phyloP scores from a whole-genome alignment of 2,329 filamentous ascomycete species.

The Hymenoscyphus scutula region DNA sequence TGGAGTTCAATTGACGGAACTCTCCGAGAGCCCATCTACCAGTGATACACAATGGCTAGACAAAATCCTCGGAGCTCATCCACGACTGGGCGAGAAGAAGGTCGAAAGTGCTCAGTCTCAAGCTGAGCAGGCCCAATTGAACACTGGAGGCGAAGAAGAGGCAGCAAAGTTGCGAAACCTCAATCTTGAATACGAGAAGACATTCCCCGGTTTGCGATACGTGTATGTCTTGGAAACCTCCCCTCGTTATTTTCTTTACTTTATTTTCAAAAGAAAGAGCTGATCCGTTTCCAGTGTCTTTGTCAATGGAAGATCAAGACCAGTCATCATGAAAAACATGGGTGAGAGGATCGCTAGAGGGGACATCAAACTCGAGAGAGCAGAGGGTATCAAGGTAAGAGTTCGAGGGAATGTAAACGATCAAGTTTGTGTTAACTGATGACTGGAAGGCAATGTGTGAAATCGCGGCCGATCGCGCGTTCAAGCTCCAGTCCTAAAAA shows the following conservation, averaged over 20 bases:
- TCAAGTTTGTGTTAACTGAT: constrained; percentile 5
- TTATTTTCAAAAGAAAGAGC: constrained; percentile 5
- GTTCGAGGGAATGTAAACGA: constrained; percentile 3
- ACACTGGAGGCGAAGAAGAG: constrained; percentile 55
- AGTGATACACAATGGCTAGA: constrained; percentile 59
- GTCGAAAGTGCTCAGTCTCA: constrained; percentile 78
- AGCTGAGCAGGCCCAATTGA: constrained; percentile 78
- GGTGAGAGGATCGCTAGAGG: constrained; percentile 65
- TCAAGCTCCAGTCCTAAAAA: constrained; percentile 26
- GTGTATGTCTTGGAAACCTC: constrained; percentile 46
- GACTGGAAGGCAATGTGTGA: constrained; percentile 71
- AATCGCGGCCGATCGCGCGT: constrained; percentile 77
- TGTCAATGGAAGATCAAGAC: constrained; percentile 75
- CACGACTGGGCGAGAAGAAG: constrained; percentile 76
- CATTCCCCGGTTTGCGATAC: constrained; percentile 79
- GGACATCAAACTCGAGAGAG: constrained; percentile 65
- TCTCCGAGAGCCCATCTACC: constrained; percentile 51
- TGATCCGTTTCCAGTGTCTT: constrained; percentile 59
- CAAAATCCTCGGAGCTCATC: constrained; percentile 75
- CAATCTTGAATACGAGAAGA: constrained; percentile 77
- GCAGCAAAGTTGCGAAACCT: constrained; percentile 55
- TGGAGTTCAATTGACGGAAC: constrained; percentile 57
- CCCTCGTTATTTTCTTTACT: constrained; percentile 19
- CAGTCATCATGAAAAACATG: constrained; percentile 82
- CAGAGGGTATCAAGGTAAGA: constrained; percentile 69